Base-by-base conservation (phyloP, 164 flowering plant species). In the Stephania cephalantha region DNA sequence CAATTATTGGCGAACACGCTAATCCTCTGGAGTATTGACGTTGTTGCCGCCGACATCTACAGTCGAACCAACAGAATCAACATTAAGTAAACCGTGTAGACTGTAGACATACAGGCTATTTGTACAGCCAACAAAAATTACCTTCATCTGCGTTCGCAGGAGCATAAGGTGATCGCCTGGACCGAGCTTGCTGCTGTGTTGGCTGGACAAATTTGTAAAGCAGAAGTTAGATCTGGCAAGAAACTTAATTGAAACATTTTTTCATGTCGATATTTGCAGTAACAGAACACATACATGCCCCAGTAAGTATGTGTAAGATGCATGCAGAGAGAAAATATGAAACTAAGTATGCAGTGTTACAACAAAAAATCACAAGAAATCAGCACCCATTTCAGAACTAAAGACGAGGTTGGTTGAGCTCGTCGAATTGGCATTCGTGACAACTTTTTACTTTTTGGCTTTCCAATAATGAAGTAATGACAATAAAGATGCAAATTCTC, bases 131-230 rank as follows among this genome's bases (percentile, higher is more conserved):
- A 58, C 65, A 58, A 58, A 58, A 6, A 17, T 50, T 68, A 83
- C 85, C 83, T 77, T 83, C 83, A 50, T 76, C 78, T 13, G 81
- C 55, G 7, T 66, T 82, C n/a, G 80, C 48, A 29, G 89, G 89
- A 75, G 97, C 91, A 85, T 90, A 90, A 69, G 89, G 88, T 48
- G 91, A 88, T 78, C 90, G 89, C 82, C 90, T 88, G 44, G 93
- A 82, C 42, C 90, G 90, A 29, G 76, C 78, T 83, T 92, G 94
- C 71, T 92, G 91, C 48, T 90, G 91, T 67, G 97, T 89, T 46
- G 93, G 95, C 95, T 90, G 81, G 69, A 48, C 22, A 48, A 10
- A 63, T 35, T 35, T 22, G 13, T 35, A 48, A 67, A 48, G 13
- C 13, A 52, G 44, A 17, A 6, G 22, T 22, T 9, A 75, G 46